Evolutionary conservation across 345 rosid species (phyloP).

Genomic region (Aurinia saxatilis): DNA sequence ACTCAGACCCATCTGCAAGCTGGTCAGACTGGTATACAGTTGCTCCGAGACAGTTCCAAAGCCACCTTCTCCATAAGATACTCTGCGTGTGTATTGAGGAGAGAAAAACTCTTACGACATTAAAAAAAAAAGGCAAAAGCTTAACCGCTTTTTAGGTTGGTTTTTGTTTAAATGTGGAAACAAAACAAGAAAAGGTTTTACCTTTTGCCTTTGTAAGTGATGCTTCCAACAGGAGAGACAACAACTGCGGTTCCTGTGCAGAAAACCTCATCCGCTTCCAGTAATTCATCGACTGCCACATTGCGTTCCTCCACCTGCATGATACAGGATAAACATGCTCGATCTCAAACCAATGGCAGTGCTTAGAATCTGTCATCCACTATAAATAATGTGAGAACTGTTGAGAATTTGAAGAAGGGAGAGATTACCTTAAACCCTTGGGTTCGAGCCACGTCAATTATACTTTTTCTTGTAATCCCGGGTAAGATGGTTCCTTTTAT

Average conservation of each 20-base stretch:
- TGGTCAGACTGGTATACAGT: slow-evolving; percentile 63
- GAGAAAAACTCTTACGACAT: background rate
- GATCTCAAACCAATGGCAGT: background rate
- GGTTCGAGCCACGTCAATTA: slow-evolving; percentile 77
- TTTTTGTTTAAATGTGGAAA: background rate
- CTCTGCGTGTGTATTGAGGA: slow-evolving; percentile 35
- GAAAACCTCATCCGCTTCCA: slow-evolving; percentile 91
- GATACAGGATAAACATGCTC: background rate
- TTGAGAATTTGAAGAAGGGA: background rate
- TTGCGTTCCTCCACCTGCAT: slow-evolving; percentile 26
- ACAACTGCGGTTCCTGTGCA: slow-evolving; percentile 98
- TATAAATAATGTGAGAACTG: background rate
- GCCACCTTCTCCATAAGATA: slow-evolving; percentile 53
- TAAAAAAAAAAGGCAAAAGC: background rate
- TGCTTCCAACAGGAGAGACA: slow-evolving; percentile 90
- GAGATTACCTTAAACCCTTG: slow-evolving; percentile 55
- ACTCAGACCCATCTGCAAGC: slow-evolving; percentile 82
- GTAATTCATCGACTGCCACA: slow-evolving; percentile 50
- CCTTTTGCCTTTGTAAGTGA: slow-evolving; percentile 75
- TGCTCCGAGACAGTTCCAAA: slow-evolving; percentile 59
- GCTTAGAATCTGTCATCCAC: background rate
- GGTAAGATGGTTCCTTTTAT: slow-evolving; percentile 40
- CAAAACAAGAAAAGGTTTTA: slow-evolving; percentile 11
- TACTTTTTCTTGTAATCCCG: slow-evolving; percentile 41
- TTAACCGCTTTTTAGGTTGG: background rate